phyloP scores from a whole-genome alignment of 345 rosid species.

The Melaleuca alternifolia region DNA sequence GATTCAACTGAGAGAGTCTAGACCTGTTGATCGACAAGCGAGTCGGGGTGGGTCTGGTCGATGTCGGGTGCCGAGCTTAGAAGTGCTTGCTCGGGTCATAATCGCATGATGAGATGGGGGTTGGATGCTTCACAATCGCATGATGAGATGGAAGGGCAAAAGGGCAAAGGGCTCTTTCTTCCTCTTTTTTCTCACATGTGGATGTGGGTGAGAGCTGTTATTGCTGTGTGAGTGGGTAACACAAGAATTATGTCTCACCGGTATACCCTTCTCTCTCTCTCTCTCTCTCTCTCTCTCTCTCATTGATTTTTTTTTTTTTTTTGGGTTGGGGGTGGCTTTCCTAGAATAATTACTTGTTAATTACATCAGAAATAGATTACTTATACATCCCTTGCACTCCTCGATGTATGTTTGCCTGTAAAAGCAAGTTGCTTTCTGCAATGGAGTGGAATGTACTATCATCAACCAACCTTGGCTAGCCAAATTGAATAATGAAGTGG shows the following conservation, averaged over 20 bases:
- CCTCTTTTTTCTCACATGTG: neutral
- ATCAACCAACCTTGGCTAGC: neutral
- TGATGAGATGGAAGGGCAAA: neutral
- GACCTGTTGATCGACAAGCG: neutral
- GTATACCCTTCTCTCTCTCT: neutral
- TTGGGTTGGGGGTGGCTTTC: neutral
- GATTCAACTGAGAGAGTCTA: neutral
- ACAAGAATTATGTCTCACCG: neutral
- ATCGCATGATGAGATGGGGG: neutral
- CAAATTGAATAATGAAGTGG: neutral
- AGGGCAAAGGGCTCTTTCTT: neutral
- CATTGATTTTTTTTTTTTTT: neutral
- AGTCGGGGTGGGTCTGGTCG: neutral
- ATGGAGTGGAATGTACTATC: neutral
- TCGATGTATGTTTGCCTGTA: neutral
- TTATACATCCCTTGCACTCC: neutral
- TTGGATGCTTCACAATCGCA: neutral
- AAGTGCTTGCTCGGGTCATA: neutral
- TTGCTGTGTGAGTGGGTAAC: neutral
- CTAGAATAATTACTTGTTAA: neutral
- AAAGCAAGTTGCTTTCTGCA: neutral
- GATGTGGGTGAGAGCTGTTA: neutral
- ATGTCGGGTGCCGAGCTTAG: neutral
- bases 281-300: neutral
- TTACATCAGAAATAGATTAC: neutral